These are phyloP conservation scores for Blepharisma stoltei DNA, from an alignment of 73 alveolate species.

Conservation along the genomic window DNA sequence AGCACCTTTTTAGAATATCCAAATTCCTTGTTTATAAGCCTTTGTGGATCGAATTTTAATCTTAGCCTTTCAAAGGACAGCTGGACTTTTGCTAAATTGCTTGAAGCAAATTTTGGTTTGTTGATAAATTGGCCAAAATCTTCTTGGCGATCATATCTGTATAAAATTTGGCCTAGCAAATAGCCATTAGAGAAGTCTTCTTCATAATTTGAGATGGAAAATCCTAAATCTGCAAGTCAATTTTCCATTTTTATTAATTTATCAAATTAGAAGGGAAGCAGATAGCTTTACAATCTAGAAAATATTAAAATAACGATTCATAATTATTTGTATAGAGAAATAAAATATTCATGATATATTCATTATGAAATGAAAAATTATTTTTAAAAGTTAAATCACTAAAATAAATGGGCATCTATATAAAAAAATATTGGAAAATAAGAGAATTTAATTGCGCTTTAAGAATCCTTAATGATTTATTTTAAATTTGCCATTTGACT, in stretches of 20 bases:
- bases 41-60: slow-evolving; percentile 18
- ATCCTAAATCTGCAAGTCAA: neutral
- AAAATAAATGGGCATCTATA: too few species aligned
- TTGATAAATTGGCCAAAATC: slow-evolving; percentile 22
- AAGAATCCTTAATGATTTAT: too few species aligned
- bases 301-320: too few species aligned
- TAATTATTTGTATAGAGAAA: too few species aligned
- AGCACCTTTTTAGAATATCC: neutral
- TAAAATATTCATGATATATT: too few species aligned
- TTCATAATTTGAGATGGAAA: neutral
- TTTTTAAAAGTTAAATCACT: too few species aligned
- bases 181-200: slow-evolving; percentile 23
- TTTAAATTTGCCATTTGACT: too few species aligned
- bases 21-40: neutral
- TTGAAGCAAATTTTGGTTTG: neutral
- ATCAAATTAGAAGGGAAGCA: too few species aligned
- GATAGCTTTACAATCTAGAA: too few species aligned
- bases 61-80: neutral
- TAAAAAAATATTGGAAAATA: too few species aligned
- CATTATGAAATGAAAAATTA: too few species aligned
- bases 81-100: neutral
- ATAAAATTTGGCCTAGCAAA: neutral
- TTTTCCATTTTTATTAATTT: neutral
- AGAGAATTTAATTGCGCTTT: too few species aligned
- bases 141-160: neutral